A percentile compares a stretch with the other conserved stretches of the same genome.
Conservation (phyloP, 371 early-diverging fungal genomes). For the Lichtheimia ramosa region DNA sequence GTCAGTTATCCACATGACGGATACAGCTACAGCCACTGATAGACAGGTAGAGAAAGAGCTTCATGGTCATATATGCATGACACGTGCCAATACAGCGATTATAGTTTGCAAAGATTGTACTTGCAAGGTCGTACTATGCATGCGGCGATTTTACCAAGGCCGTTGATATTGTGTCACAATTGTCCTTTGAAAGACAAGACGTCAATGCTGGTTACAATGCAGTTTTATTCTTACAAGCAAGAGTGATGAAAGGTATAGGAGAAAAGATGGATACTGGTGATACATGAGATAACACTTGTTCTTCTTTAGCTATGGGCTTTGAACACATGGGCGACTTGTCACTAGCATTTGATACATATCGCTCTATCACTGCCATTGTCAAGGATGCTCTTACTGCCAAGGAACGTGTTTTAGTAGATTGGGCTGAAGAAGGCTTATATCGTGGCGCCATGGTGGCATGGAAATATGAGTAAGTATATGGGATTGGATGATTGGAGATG, state of each 20-base stretch:
- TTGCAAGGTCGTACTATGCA: conserved; percentile 41
- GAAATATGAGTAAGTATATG: conserved; percentile 43
- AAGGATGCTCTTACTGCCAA: conserved; percentile 31
- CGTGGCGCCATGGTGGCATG: conserved; percentile 58
- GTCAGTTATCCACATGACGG: conserved; percentile 20
- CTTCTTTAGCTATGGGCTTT: conserved; percentile 40
- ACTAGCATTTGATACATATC: conserved; percentile 53
- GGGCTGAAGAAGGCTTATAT: conserved; percentile 75
- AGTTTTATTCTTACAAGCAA: conserved; percentile 49
- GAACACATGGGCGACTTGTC: conserved; percentile 52
- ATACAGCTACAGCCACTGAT: conserved; percentile 9
- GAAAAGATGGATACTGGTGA: background rate
- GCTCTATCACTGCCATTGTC: conserved; percentile 41
- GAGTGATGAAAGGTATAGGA: conserved; percentile 54
- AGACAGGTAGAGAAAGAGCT: conserved; percentile 29
- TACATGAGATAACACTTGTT: background rate
- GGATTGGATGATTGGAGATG: background rate
- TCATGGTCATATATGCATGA: too few relatives aligned
- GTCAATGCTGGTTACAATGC: conserved; percentile 53
- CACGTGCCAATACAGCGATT: too few relatives aligned
- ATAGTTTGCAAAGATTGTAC: conserved; percentile 43
- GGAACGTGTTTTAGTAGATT: conserved; percentile 54
- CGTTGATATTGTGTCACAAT: conserved; percentile 25
- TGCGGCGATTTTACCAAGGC: conserved; percentile 35
- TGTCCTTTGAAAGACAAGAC: conserved; percentile 29